Evolutionary conservation across 2,329 filamentous ascomycete genomes (phyloP).

Genomic region (Pyrenophora tritici-repentis): DNA sequence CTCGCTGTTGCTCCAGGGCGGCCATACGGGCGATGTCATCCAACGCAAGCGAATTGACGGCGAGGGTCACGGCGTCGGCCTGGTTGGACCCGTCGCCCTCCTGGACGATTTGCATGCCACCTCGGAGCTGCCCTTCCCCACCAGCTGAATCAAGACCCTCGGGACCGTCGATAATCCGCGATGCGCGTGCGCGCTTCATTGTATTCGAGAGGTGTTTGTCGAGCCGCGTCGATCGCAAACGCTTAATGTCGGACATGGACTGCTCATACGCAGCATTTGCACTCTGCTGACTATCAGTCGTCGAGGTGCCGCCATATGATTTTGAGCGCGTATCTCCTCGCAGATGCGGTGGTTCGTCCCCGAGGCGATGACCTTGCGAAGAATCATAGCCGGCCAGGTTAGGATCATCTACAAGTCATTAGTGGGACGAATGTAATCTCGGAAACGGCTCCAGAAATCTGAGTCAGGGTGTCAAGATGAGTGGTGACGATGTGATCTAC

Average conservation of each 20-base stretch:
- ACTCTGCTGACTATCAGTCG: conserved; percentile 59
- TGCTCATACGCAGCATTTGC: conserved; percentile 80
- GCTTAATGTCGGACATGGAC: conserved; percentile 91
- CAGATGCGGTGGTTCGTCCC: conserved; percentile 59
- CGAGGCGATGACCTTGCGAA: conserved; percentile 64
- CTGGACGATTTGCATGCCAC: conserved; percentile 77
- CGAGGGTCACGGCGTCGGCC: conserved; percentile 80
- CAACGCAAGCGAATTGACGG: conserved; percentile 86
- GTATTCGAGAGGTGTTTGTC: conserved; percentile 94
- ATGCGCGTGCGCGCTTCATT: conserved; percentile 86
- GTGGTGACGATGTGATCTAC: conserved; percentile 28
- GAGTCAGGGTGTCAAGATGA: conserved; percentile 39
- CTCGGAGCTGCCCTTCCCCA: conserved; percentile 62
- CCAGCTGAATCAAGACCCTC: conserved; percentile 72
- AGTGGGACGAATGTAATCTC: conserved; percentile 38
- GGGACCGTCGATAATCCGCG: conserved; percentile 88
- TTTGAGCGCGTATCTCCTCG: conserved; percentile 73
- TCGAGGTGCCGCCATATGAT: conserved; percentile 67
- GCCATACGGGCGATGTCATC: conserved; percentile 97
- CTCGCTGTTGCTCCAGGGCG: conserved; percentile 90
- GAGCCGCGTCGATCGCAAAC: conserved; percentile 87
- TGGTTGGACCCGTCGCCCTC: conserved; percentile 73
- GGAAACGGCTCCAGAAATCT: conserved; percentile 37
- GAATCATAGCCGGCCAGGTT: conserved; percentile 70
- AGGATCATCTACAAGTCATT: conserved; percentile 64